phyloP scores from a whole-genome alignment of 371 early-diverging fungal species.

The Mucor mucedo region DNA sequence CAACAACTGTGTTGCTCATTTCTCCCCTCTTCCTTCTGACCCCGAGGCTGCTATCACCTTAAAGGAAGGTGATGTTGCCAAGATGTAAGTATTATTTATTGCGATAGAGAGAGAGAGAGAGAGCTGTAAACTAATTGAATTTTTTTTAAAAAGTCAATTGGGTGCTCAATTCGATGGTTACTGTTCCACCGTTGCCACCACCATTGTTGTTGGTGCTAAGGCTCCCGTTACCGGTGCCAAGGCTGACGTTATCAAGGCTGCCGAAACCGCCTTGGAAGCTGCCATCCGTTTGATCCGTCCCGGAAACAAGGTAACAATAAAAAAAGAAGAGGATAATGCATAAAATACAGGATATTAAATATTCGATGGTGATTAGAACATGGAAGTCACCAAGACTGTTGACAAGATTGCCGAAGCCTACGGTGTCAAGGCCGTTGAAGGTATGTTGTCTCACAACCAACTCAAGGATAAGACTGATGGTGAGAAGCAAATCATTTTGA shows the following conservation, averaged over 20 bases:
- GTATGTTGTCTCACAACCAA: slow-evolving; percentile 90
- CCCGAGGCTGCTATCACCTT: slow-evolving; percentile 62
- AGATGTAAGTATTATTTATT: slow-evolving; percentile 62
- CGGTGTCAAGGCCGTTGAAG: slow-evolving; percentile 87
- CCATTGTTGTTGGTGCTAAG: slow-evolving; percentile 89
- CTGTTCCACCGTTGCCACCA: slow-evolving; percentile 86
- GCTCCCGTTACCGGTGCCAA: slow-evolving; percentile 83
- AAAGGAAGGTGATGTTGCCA: slow-evolving; percentile 87
- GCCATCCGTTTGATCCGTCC: slow-evolving; percentile 87
- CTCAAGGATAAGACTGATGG: slow-evolving; percentile 89
- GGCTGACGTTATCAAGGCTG: slow-evolving; percentile 92
- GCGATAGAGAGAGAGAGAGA: not conserved
- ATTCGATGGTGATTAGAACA: slow-evolving; percentile 44
- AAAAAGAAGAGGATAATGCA: not conserved
- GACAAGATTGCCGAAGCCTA: slow-evolving; percentile 81
- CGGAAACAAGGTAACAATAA: slow-evolving; percentile 68
- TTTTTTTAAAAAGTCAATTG: slow-evolving; percentile 65
- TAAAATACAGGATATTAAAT: not conserved
- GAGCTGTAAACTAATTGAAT: too few relatives aligned
- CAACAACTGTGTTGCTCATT: slow-evolving; percentile 88
- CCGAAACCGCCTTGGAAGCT: slow-evolving; percentile 83
- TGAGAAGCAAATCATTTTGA: slow-evolving; percentile 88
- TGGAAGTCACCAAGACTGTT: slow-evolving; percentile 82
- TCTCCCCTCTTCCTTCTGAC: slow-evolving; percentile 75
- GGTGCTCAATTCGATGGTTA: slow-evolving; percentile 96